These are phyloP conservation scores for Yamadazyma pseudoaaseri DNA, from an alignment of 1,139 yeast species.

Conservation along the genomic window DNA sequence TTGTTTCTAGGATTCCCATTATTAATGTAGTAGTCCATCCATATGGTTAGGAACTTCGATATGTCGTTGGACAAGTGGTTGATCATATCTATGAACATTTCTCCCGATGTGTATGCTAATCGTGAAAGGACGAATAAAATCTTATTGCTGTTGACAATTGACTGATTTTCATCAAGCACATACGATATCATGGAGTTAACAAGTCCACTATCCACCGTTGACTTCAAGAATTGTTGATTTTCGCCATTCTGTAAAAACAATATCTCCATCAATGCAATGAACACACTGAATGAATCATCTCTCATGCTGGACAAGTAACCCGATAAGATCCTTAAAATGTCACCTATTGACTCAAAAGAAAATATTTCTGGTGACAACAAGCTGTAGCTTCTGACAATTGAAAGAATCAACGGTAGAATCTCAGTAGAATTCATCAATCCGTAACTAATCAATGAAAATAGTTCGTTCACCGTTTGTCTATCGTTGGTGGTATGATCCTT, in stretches of 20 bases:
- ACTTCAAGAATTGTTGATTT: slow-evolving; percentile 27
- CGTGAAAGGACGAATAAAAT: slow-evolving; percentile 55
- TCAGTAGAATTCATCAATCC: slow-evolving; percentile 71
- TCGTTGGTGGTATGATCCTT: slow-evolving; percentile 11
- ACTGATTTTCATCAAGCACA: slow-evolving; percentile 48
- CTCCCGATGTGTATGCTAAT: slow-evolving; percentile 47
- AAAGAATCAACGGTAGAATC: slow-evolving; percentile 64
- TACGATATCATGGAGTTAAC: slow-evolving; percentile 45
- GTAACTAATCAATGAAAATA: slow-evolving; percentile 49
- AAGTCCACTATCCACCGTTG: slow-evolving; percentile 46
- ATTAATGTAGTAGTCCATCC: slow-evolving; percentile 42
- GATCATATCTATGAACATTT: slow-evolving; percentile 38
- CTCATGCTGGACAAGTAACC: slow-evolving; percentile 61
- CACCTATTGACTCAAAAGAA: slow-evolving; percentile 26
- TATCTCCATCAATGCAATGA: slow-evolving; percentile 61
- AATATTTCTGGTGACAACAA: slow-evolving; percentile 56
- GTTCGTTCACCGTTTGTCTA: slow-evolving; percentile 21
- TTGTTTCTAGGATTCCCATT: slow-evolving; percentile 69
- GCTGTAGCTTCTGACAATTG: slow-evolving; percentile 70
- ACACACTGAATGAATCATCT: slow-evolving; percentile 63
- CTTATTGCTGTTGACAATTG: slow-evolving; percentile 50
- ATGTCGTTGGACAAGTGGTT: slow-evolving; percentile 28
- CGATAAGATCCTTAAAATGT: slow-evolving; percentile 53
- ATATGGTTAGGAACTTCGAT: slow-evolving; percentile 24
- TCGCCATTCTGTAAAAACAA: slow-evolving; percentile 33